phyloP scores from a whole-genome alignment of 2,329 filamentous ascomycete species.

The Boeremia exigua region DNA sequence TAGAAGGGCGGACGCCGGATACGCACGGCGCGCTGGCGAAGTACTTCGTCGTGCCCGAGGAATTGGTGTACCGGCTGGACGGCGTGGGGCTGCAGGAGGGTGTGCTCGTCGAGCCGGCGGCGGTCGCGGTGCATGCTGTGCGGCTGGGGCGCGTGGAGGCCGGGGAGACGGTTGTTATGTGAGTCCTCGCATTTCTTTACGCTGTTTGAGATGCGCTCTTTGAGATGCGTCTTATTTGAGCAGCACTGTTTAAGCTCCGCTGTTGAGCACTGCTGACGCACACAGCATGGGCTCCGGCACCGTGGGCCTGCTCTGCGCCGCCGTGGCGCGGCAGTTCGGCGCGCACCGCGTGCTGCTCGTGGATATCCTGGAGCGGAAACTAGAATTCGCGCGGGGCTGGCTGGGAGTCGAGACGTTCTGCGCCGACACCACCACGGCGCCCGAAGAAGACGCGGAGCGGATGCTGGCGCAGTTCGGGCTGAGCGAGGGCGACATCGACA shows the following conservation, averaged over 20 bases:
- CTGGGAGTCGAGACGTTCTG: constrained; percentile 77
- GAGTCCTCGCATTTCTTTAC: too few species aligned
- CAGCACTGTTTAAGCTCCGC: too few species aligned
- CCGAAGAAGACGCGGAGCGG: constrained; percentile 70
- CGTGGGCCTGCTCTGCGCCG: constrained; percentile 83
- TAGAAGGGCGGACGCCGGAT: too few species aligned
- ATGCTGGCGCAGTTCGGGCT: constrained; percentile 65
- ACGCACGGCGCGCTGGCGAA: constrained; percentile 76
- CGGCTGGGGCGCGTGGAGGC: constrained; percentile 78
- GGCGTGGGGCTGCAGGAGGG: constrained; percentile 89
- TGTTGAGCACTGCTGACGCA: too few species aligned
- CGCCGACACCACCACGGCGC: constrained; percentile 61
- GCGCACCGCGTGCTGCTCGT: constrained; percentile 89
- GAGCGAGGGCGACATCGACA: constrained; percentile 59
- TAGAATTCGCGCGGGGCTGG: constrained; percentile 80
- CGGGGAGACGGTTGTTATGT: constrained; percentile 85
- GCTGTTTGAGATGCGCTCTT: too few species aligned
- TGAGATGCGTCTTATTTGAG: too few species aligned
- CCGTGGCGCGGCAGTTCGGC: constrained; percentile 69
- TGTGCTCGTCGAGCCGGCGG: constrained; percentile 85
- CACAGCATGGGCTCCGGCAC: constrained; percentile 63
- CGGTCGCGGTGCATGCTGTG: constrained; percentile 84
- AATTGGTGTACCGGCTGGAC: constrained; percentile 93
- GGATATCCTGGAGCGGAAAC: constrained; percentile 82
- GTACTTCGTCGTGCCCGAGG: constrained; percentile 87